phyloP scores from a whole-genome alignment of 2,329 filamentous ascomycete species.

The Coniochaeta sp. region DNA sequence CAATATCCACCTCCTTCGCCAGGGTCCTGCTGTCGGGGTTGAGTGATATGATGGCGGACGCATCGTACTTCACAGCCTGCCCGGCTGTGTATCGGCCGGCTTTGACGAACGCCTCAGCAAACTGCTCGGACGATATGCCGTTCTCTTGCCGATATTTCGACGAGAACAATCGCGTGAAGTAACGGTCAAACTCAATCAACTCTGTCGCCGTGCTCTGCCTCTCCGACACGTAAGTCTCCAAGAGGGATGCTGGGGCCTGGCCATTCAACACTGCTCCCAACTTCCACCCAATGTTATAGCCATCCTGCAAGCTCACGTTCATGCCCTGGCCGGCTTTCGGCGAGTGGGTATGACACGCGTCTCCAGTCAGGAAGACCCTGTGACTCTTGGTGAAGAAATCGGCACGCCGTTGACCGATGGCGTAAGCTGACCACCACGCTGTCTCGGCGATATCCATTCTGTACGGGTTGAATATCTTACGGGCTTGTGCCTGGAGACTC shows the following conservation, averaged over 20 bases:
- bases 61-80: slow-evolving; percentile 45
- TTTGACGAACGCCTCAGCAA: slow-evolving; percentile 47
- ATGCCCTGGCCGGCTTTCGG: slow-evolving; percentile 60
- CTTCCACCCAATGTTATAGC: slow-evolving; percentile 56
- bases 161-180: slow-evolving; percentile 45
- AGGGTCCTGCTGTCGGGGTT: not conserved
- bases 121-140: slow-evolving; percentile 40
- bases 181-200: slow-evolving; percentile 53
- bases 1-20: slow-evolving; percentile 21
- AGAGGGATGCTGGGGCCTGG: slow-evolving; percentile 29
- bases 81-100: slow-evolving; percentile 54
- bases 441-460: slow-evolving; percentile 45
- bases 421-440: slow-evolving; percentile 56
- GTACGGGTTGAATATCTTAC: slow-evolving; percentile 46
- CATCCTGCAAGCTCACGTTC: slow-evolving; percentile 55
- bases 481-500: slow-evolving; percentile 43
- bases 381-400: slow-evolving; percentile 48
- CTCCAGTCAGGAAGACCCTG: slow-evolving; percentile 54
- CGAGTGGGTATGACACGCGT: slow-evolving; percentile 59
- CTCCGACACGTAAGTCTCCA: slow-evolving; percentile 47
- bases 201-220: slow-evolving; percentile 44
- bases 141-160: slow-evolving; percentile 27
- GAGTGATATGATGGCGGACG: slow-evolving; percentile 29
- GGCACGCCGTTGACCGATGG: slow-evolving; percentile 53
- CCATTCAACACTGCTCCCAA: slow-evolving; percentile 40